phyloP scores from a whole-genome alignment of 495 filamentous ascomycete genomes.

The Aspergillus nanangensis region DNA sequence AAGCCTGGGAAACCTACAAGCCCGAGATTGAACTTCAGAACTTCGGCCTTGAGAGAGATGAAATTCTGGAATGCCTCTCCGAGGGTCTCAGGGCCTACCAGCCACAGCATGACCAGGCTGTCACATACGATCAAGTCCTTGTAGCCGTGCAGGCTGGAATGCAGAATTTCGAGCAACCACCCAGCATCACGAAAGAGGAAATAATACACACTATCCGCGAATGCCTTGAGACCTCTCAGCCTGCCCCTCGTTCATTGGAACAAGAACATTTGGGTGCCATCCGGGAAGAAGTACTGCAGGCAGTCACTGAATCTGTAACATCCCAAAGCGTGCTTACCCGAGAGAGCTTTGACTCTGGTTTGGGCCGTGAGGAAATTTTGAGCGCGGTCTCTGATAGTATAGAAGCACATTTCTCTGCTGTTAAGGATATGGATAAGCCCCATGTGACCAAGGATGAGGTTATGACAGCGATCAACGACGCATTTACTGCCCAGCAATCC shows the following conservation, averaged over 20 bases:
- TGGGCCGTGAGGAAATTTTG: constrained; percentile 42
- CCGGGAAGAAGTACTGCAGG: constrained; percentile 38
- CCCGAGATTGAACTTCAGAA: constrained; percentile 88
- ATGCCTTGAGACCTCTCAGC: constrained; percentile 46
- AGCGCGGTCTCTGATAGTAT: constrained; percentile 40
- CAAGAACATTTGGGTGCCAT: constrained; percentile 29
- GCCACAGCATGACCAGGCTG: constrained; percentile 50
- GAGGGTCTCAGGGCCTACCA: constrained; percentile 78
- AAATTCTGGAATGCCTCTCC: constrained; percentile 76
- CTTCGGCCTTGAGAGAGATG: constrained; percentile 81
- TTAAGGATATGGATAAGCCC: constrained; percentile 32
- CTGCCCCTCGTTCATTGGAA: constrained; percentile 16
- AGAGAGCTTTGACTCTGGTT: constrained; percentile 44
- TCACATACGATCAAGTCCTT: constrained; percentile 74
- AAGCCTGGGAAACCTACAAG: constrained; percentile 88
- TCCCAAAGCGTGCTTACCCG: constrained; percentile 44
- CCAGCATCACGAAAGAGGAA: constrained; percentile 69
- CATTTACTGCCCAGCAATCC: constrained; percentile 44
- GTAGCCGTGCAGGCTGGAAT: constrained; percentile 77
- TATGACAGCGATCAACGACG: constrained; percentile 52
- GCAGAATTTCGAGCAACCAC: constrained; percentile 67
- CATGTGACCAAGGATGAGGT: constrained; percentile 46
- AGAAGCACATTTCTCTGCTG: constrained; percentile 34
- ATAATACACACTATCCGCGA: constrained; percentile 71
- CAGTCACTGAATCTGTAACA: constrained; percentile 31